Evolutionary conservation across 2,329 filamentous ascomycete species (phyloP), one percentile per base, ranked within the genome.

Genomic region (Aspergillus brasiliensis): DNA sequence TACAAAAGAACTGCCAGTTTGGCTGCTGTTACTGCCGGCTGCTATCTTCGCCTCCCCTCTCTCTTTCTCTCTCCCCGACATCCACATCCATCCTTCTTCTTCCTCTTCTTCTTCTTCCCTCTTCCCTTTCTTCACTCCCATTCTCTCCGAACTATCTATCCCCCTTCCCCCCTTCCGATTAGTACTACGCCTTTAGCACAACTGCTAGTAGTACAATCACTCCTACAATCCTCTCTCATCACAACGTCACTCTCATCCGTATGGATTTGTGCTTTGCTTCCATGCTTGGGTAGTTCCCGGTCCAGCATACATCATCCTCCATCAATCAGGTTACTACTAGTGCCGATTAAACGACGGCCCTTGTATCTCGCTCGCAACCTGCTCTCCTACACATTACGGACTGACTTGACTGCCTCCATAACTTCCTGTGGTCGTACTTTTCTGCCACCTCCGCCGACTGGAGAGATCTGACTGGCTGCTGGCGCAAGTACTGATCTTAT

Each of bases 61-160:
- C 34, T 51, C 23, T 46, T 25, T 57, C 51, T 52, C 47, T 48
- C 31, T 60, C 49, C 56, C 60, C 31, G 31, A 34, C 31, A 34
- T 34, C 10, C 11, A 34, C 31, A 34, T 11, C 11, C 31, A 34
- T 34, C 31, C 31, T n/a, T 52, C 55, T 57, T 56, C 51, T 53
- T 47, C 49, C 27, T 63, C 59, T 59, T 47, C 58, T 44, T 48
- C 48, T 49, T 55, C 59, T 57, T 56, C 34, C 31, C 51, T 58
- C 44, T 51, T 57, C 55, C 57, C 61, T 53, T 46, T 19, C 79
- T 64, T 53, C 80, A 49, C 51, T 40, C 60, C 48, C 62, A 53
- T 51, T 56, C 61, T 53, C 58, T 49, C 47, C 48, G 55, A 55
- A 37, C 28, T 28, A 54, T 52, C 40, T 28, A 40, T 23, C 37